Percentiles rank a stretch among this genome's conserved stretches.
phyloP scores from a whole-genome alignment of 2,329 filamentous ascomycete genomes.

The Cladosporium sp. region DNA sequence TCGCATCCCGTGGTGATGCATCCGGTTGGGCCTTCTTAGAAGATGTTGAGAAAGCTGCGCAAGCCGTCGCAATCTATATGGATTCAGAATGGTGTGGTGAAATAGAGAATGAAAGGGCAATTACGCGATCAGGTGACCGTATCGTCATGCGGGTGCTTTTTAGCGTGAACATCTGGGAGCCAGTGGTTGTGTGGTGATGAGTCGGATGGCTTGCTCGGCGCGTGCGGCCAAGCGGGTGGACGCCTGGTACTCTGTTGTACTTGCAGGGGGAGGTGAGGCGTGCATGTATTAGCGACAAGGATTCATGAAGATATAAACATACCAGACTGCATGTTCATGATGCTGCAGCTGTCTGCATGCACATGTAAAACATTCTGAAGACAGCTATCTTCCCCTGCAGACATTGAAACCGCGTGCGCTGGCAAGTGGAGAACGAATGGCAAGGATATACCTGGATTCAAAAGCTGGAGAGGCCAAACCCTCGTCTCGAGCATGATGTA shows the following conservation, averaged over 20 bases:
- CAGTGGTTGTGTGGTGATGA: not conserved
- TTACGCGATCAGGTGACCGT: slow-evolving; percentile 11
- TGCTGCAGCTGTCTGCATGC: not conserved
- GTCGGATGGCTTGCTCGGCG: not conserved
- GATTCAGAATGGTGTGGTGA: slow-evolving; percentile 10
- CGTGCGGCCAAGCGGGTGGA: not conserved
- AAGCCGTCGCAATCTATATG: slow-evolving; percentile 1
- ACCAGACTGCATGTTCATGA: not conserved
- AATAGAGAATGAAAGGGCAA: not conserved
- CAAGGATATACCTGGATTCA: not conserved
- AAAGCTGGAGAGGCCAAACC: not conserved
- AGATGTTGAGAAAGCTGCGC: not conserved
- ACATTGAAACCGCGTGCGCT: not conserved
- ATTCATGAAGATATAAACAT: not conserved
- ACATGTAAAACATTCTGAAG: not conserved
- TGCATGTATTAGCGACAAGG: not conserved
- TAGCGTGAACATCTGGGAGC: slow-evolving; percentile 8
- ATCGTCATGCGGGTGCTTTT: slow-evolving; percentile 7
- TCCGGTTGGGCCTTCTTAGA: not conserved
- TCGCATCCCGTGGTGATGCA: not conserved
- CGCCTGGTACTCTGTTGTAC: not conserved
- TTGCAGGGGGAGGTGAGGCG: not conserved
- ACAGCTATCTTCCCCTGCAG: not conserved
- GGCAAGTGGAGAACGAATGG: slow-evolving; percentile 1
- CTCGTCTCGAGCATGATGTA: too few species aligned